Conservation (phyloP, 495 filamentous ascomycete genomes). For the Paragyromitra xinjiangensis region DNA sequence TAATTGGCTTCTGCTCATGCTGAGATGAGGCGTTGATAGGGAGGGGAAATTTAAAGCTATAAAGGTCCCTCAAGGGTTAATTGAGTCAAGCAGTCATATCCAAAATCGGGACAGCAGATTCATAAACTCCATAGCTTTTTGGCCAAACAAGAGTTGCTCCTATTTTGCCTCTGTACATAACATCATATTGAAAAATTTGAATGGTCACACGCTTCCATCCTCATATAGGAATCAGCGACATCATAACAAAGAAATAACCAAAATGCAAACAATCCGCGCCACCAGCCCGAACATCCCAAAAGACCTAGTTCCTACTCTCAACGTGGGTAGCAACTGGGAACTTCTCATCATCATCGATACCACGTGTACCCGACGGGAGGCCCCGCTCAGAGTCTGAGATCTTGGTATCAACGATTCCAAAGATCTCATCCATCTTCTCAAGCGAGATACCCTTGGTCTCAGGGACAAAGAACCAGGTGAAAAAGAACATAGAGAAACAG, state of each 20-base stretch:
- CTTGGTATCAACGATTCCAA: constrained; percentile 59
- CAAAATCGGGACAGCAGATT: background rate
- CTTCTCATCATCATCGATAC: constrained; percentile 30
- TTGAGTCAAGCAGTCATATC: background rate
- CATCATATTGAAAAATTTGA: constrained; percentile 10
- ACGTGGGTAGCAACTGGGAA: constrained; percentile 14
- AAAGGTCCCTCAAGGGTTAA: background rate
- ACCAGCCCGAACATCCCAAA: background rate
- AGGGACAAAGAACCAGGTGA: constrained; percentile 76
- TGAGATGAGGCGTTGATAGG: background rate
- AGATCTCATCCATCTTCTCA: constrained; percentile 64
- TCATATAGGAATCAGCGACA: constrained; percentile 16
- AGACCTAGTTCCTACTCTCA: constrained; percentile 22
- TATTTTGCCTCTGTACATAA: constrained; percentile 5
- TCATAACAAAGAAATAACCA: constrained; percentile 23
- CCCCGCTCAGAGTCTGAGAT: constrained; percentile 38
- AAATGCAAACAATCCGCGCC: constrained; percentile 18
- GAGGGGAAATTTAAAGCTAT: background rate
- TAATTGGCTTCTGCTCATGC: background rate
- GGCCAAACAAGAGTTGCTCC: constrained; percentile 13
- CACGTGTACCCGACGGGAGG: background rate
- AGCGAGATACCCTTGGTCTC: constrained; percentile 72
- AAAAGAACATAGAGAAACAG: constrained; percentile 72
- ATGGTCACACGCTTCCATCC: background rate
- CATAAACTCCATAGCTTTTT: constrained; percentile 13